Base-by-base conservation (phyloP, 805 yeast genomes). In the Kluyveromyces wickerhamii region DNA sequence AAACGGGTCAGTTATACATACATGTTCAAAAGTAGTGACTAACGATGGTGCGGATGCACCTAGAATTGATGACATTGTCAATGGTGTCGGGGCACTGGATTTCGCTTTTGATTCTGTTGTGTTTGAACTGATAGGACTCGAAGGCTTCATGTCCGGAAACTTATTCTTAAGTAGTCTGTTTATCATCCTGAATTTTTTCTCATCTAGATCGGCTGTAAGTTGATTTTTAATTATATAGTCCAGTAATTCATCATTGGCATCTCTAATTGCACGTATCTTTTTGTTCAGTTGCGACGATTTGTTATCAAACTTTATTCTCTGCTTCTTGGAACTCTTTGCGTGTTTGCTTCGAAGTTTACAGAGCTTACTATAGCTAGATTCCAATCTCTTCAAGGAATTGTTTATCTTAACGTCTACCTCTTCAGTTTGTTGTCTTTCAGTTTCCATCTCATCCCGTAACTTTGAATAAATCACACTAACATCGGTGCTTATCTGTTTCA, bases 351-450 rank as follows among this genome's bases (percentile, higher is more conserved):
- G 46, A 8, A 28, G 34, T 21, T 39, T 40, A 6, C 15, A 6
- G 1, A 44, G 32, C 21, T 37, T 48, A 8, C 23, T 25, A 32
- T 51, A 49, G 10, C 40, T 35, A n/a, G 40, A 48, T 11, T 49
- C 41, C 8, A 57, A 32, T 29, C 38, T 52, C 35, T 38, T 44
- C 4, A 42, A 27, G 5, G 60, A 48, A 7, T 35, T 36, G 15
- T 43, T 49, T 18, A 55, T 29, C 26, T 49, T 48, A 7, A 22
- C 14, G 21, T 54, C 52, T 6, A 54, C 42, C 19, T 35, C 30
- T 15, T 42, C 43, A 38, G 60, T 59, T 21, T 53, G 57, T 17
- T 43, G 45, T 19, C 48, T 40, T 34, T 60, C 65, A 12, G 50
- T 44, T 10, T 48, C 47, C 4, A 63, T 45, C 31, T 58, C 63